phyloP scores from a whole-genome alignment of 805 yeast species.

The Barnettozyma botsteinii region DNA sequence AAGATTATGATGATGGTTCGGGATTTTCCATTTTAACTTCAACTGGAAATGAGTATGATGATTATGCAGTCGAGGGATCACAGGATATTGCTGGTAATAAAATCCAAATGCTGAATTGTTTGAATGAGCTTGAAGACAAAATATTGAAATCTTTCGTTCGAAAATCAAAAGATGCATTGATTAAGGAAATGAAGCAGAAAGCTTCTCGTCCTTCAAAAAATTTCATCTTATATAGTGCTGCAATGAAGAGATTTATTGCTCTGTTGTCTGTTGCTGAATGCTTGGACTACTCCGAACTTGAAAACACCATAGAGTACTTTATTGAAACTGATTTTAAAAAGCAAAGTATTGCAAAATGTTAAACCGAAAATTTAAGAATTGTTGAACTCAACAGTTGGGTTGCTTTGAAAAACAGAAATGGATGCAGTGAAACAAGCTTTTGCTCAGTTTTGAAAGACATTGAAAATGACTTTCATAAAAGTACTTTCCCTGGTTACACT shows the following conservation, averaged over 20 bases:
- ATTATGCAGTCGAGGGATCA: neutral
- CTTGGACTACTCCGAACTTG: neutral
- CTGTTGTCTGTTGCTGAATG: neutral
- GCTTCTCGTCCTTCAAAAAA: neutral
- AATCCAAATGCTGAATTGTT: neutral
- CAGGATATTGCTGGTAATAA: too few relatives aligned
- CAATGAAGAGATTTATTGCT: neutral
- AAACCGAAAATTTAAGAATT: too few relatives aligned
- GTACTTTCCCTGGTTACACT: neutral
- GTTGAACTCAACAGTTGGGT: neutral
- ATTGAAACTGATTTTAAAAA: neutral
- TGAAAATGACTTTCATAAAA: neutral
- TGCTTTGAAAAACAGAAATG: neutral
- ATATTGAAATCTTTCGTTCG: too few relatives aligned
- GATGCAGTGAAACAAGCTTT: neutral
- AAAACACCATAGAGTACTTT: neutral
- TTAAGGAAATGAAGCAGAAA: neutral
- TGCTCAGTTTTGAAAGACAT: neutral
- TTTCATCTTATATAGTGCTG: neutral
- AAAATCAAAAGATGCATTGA: too few relatives aligned
- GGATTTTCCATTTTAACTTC: neutral
- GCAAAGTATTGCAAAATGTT: too few relatives aligned
- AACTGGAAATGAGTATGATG: neutral
- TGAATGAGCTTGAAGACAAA: too few relatives aligned
- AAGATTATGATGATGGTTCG: neutral